A percentile compares a stretch with the other conserved stretches of the same genome.
phyloP scores from a whole-genome alignment of 2,329 filamentous ascomycete genomes.

The Paraphoma sp. region DNA sequence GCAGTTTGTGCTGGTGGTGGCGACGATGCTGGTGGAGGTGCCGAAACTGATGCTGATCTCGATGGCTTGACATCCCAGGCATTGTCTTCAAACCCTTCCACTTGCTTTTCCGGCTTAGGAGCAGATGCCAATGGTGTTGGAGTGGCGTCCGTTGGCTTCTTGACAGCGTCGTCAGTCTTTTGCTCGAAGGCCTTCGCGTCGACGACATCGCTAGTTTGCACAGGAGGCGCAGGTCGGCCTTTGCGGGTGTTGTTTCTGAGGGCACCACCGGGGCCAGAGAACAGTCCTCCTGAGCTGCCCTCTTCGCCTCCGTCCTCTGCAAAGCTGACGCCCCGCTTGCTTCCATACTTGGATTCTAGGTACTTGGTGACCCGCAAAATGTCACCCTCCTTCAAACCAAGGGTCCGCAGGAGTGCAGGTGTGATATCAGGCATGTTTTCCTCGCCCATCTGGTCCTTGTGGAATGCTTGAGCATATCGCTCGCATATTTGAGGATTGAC shows the following conservation, averaged over 20 bases:
- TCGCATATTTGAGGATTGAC: conserved; percentile 93
- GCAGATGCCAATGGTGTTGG: conserved; percentile 58
- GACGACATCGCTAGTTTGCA: conserved; percentile 83
- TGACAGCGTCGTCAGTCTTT: conserved; percentile 55
- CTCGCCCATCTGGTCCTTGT: conserved; percentile 94
- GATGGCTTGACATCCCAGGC: conserved; percentile 95
- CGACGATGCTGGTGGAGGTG: conserved; percentile 49
- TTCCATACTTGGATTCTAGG: conserved; percentile 80
- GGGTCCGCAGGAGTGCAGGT: conserved; percentile 77
- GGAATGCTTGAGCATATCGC: conserved; percentile 88
- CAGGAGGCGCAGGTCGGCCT: conserved; percentile 83
- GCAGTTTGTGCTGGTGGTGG: conserved; percentile 49
- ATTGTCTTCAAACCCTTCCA: conserved; percentile 87
- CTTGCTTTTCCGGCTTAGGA: conserved; percentile 57
- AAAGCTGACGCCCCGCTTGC: conserved; percentile 64
- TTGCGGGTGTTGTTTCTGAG: conserved; percentile 95
- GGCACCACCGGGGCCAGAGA: conserved; percentile 89
- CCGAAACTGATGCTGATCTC: conserved; percentile 58
- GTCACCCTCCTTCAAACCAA: conserved; percentile 95
- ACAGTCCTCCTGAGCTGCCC: conserved; percentile 75
- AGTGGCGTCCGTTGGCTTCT: conserved; percentile 55
- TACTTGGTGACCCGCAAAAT: conserved; percentile 94
- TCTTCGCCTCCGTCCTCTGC: conserved; percentile 65
- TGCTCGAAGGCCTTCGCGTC: conserved; percentile 85
- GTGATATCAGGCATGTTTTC: conserved; percentile 90